Base-by-base conservation (phyloP, 768 basidiomycete genomes). In the Boletus sp. region DNA sequence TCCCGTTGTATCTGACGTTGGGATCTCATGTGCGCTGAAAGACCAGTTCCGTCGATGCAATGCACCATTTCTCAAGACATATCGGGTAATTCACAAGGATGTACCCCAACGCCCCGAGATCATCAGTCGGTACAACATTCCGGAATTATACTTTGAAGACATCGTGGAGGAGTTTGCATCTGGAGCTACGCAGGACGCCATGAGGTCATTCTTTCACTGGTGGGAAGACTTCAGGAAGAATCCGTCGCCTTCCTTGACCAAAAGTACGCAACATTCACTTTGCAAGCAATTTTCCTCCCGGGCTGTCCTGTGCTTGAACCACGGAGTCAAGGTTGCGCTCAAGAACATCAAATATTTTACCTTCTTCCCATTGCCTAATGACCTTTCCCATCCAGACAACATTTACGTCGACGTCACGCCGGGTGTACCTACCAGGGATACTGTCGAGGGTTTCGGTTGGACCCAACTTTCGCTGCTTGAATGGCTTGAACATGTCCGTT, bases 231-330 rank as follows among this genome's bases (percentile, higher is more conserved):
- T n/a, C 7, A 29, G 4, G 27, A 62, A 8, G 37, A 45, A 4
- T 13, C 6, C 21, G 15, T 10, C 1, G 30, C n/a, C 23, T 0
- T 21, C 48, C n/a, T 15, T n/a, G n/a, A n/a, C 48, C 30, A 38
- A 42, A 9, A 10, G n/a, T n/a, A n/a, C n/a, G n/a, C n/a, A 13
- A 72, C 15, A 10, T 61, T n/a, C n/a, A n/a, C n/a, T 61, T 38
- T 62, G 51, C 44, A 17, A 15, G n/a, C 2, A 50, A 64, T 91
- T 21, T 80, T 82, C 7, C 74, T 97, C 19, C 75, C 77, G 19
- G 1, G 30, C n/a, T 33, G 29, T 53, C 11, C n/a, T 62, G 10
- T 3, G 10, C 21, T 8, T 2, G 39, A 40, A 10, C 8, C 23
- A 38, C 14, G 51, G 45, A 17, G 33, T 10, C 33, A 8, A 30